phyloP scores from a whole-genome alignment of 116 monocot species.

The Trichopus zeylanicus region DNA sequence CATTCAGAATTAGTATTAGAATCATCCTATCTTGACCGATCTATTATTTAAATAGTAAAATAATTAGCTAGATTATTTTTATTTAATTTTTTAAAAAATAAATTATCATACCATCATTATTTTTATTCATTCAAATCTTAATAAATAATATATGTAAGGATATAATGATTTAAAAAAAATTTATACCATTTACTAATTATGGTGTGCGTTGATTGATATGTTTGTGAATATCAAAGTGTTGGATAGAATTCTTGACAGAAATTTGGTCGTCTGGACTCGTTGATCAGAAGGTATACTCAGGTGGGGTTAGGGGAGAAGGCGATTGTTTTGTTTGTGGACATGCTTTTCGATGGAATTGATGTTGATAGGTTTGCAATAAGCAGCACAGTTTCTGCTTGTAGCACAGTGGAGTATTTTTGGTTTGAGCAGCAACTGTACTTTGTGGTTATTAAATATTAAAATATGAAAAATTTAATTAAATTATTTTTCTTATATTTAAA shows the following conservation, averaged over 20 bases:
- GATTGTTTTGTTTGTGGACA: conserved; percentile 42
- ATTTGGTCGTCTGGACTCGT: conserved; percentile 60
- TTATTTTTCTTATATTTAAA: no score
- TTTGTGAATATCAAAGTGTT: conserved; percentile 61
- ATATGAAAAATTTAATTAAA: no score
- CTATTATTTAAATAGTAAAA: no score
- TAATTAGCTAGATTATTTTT: no score
- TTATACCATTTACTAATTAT: no score
- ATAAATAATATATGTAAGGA: no score
- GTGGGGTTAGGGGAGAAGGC: conserved; percentile 34
- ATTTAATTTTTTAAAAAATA: no score
- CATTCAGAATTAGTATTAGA: no score
- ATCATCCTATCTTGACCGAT: no score
- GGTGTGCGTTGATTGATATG: conserved; percentile 64
- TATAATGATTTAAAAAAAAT: no score
- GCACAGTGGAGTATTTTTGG: conserved; percentile 30
- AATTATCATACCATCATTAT: no score
- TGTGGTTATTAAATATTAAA: conserved; percentile 28
- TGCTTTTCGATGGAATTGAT: conserved; percentile 30
- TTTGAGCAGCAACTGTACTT: conserved; percentile 63
- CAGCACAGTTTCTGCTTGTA: conserved; percentile 46
- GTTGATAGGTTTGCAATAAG: conserved; percentile 58
- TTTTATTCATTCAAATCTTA: no score
- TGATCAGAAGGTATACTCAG: conserved; percentile 66
- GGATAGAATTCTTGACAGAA: conserved; percentile 46